A percentile compares a stretch with the other conserved stretches of the same genome.
Conservation (phyloP, 129 eudicot genomes). For the Cynara cardunculus region DNA sequence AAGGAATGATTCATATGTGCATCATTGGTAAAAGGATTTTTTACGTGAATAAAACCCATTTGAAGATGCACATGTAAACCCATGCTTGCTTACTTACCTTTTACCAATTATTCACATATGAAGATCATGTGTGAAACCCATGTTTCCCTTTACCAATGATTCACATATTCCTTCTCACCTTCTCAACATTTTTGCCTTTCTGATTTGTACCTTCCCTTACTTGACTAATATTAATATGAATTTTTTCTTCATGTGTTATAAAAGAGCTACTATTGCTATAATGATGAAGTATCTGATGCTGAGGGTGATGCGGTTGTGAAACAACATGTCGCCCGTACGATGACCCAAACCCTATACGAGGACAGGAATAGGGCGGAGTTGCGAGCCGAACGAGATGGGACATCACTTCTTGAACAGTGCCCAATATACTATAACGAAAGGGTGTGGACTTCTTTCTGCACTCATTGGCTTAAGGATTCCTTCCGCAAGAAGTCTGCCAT, state of each 20-base stretch:
- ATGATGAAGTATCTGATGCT: background rate
- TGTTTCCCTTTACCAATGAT: background rate
- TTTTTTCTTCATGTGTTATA: slow-evolving; percentile 3
- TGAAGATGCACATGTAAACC: background rate
- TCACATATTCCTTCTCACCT: background rate
- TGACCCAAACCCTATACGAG: slow-evolving; percentile 17
- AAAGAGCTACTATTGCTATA: slow-evolving; percentile 14
- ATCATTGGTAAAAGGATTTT: background rate
- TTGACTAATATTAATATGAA: background rate
- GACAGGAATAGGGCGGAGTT: background rate
- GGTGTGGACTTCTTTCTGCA: slow-evolving; percentile 17
- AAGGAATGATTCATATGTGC: background rate
- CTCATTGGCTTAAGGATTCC: slow-evolving; percentile 6
- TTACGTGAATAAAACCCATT: background rate
- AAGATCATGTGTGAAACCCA: background rate
- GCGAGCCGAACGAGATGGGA: background rate
- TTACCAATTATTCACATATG: background rate
- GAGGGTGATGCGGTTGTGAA: slow-evolving; percentile 13
- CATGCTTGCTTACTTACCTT: background rate
- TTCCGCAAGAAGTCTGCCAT: slow-evolving; percentile 6
- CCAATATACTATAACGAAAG: background rate
- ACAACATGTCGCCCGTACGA: slow-evolving; percentile 18
- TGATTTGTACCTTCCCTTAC: background rate
- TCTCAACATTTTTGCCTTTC: background rate
- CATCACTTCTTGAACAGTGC: slow-evolving; percentile 6